Conservation (phyloP, 2,329 filamentous ascomycete species). For the Trichophyton equinum region DNA sequence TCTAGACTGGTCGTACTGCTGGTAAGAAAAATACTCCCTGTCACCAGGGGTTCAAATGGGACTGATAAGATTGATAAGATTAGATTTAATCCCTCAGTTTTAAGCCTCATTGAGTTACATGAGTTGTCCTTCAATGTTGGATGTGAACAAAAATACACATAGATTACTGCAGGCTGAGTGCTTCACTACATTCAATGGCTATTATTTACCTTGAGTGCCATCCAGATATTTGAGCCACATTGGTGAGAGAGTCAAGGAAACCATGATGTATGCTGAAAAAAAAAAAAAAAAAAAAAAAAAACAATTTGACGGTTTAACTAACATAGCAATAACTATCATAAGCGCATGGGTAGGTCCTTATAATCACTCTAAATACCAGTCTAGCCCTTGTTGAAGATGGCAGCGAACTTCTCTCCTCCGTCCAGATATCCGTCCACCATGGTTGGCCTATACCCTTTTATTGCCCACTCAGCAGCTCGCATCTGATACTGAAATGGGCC, state of each 20-base stretch:
- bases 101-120: too few species aligned
- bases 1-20: too few species aligned
- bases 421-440: background rate
- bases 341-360: background rate
- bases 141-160: too few species aligned
- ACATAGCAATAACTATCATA: background rate
- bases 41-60: too few species aligned
- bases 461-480: background rate
- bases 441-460: background rate
- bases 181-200: too few species aligned
- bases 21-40: too few species aligned
- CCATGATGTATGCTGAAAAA: background rate
- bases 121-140: too few species aligned
- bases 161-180: too few species aligned
- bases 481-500: slow-evolving; percentile 3
- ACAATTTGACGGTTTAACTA: background rate
- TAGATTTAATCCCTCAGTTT: too few species aligned
- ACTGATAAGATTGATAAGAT: too few species aligned
- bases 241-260: background rate
- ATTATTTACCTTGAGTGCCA: too few species aligned
- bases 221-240: too few species aligned
- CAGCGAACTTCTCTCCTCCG: background rate
- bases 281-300: background rate
- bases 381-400: background rate
- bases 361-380: background rate